Evolutionary conservation across 805 yeast genomes (phyloP).

Genomic region (Nakazawaea peltata): DNA sequence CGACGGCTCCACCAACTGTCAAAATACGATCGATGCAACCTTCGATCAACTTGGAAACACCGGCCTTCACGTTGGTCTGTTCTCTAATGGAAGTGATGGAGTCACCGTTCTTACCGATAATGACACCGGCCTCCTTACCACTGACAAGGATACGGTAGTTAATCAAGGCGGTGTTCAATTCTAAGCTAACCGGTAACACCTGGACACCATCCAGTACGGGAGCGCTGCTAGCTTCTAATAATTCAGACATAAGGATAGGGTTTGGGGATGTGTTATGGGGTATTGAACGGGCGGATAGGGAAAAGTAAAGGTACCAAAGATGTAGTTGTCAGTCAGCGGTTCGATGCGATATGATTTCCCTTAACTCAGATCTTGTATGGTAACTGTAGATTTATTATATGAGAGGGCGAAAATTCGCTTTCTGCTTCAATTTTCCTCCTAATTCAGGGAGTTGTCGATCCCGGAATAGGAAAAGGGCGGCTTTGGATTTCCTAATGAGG

Average conservation of each 20-base stretch:
- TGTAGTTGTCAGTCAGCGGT: no score
- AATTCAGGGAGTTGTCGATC: no score
- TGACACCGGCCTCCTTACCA: constrained; percentile 82
- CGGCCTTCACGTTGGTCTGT: constrained; percentile 74
- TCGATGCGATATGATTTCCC: no score
- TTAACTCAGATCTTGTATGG: no score
- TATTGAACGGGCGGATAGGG: neutral
- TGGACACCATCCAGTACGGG: neutral
- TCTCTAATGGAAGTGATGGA: constrained; percentile 72
- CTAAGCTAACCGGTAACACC: constrained; percentile 6
- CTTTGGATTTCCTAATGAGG: no score
- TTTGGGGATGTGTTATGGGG: neutral
- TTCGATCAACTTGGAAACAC: constrained; percentile 71
- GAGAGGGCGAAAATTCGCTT: no score
- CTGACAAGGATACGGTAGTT: constrained; percentile 59
- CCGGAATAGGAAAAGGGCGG: no score
- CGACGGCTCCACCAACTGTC: constrained; percentile 68
- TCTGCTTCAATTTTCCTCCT: no score
- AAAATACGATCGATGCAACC: constrained; percentile 81
- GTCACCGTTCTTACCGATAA: constrained; percentile 79
- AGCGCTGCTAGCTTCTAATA: neutral
- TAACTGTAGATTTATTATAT: no score
- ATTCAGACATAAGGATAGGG: neutral
- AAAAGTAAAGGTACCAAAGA: no score
- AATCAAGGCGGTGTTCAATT: constrained; percentile 17